phyloP scores from a whole-genome alignment of 495 filamentous ascomycete species.

The Tirmania nivea region DNA sequence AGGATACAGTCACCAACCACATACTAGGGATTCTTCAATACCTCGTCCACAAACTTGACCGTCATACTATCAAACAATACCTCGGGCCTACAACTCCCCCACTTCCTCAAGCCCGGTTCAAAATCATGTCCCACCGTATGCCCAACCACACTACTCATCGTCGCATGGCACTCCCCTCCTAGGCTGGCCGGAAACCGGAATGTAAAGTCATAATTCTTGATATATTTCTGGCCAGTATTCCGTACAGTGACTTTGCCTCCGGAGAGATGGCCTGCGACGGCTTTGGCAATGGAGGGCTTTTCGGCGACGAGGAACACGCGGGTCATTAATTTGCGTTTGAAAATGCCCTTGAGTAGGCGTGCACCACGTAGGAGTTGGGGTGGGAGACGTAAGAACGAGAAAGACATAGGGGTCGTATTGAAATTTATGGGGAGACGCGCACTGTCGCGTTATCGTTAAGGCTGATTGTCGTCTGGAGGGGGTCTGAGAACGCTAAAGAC shows the following conservation, averaged over 20 bases:
- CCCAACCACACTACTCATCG: slow-evolving; percentile 79
- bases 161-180: slow-evolving; percentile 66
- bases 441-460: too few relatives aligned
- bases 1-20: too few relatives aligned
- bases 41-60: slow-evolving; percentile 38
- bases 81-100: slow-evolving; percentile 58
- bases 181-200: slow-evolving; percentile 53
- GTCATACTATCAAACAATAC: slow-evolving; percentile 69
- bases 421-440: too few relatives aligned
- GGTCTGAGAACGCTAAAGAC: too few relatives aligned
- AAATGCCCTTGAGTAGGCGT: not conserved
- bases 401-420: too few relatives aligned
- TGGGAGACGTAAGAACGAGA: too few relatives aligned
- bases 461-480: too few relatives aligned
- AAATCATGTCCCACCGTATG: slow-evolving; percentile 65
- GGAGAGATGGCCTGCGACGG: slow-evolving; percentile 71
- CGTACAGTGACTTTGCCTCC: slow-evolving; percentile 37
- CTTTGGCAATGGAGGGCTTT: slow-evolving; percentile 89
- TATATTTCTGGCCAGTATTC: slow-evolving; percentile 40
- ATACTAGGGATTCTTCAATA: slow-evolving; percentile 14
- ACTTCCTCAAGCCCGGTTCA: slow-evolving; percentile 41
- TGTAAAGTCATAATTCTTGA: slow-evolving; percentile 85
- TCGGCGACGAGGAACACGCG: slow-evolving; percentile 80
- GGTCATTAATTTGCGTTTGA: not conserved
- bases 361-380: too few relatives aligned